phyloP scores from a whole-genome alignment of 192 early-diverging fungal species.

The Podila epicladia region DNA sequence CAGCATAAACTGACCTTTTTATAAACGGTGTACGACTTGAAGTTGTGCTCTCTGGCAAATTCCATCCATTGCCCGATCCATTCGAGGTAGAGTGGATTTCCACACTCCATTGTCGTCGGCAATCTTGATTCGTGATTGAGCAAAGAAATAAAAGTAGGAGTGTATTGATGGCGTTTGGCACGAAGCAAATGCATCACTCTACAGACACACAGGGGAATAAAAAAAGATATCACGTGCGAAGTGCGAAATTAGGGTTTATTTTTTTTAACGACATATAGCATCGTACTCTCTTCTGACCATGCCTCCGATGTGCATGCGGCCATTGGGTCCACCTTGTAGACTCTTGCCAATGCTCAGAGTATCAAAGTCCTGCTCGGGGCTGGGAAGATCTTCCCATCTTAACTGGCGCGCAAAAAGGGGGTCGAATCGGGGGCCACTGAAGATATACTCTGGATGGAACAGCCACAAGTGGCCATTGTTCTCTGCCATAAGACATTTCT shows the following conservation, averaged over 20 bases:
- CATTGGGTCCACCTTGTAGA: constrained; percentile 4
- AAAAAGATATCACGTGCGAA: not conserved
- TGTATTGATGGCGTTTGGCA: too few species aligned
- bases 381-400: constrained; percentile 32
- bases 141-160: too few species aligned
- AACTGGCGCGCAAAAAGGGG: constrained; percentile 4
- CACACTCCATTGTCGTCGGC: constrained; percentile 52
- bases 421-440: constrained; percentile 16
- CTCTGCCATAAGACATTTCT: constrained; percentile 82
- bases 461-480: constrained; percentile 98
- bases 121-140: too few species aligned
- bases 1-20: constrained; percentile 50
- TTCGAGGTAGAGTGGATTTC: constrained; percentile 71
- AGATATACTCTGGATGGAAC: constrained; percentile 81
- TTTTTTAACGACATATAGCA: constrained; percentile 19
- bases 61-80: constrained; percentile 81
- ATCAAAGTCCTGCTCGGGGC: constrained; percentile 33
- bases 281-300: constrained; percentile 46
- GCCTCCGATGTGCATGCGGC: constrained; percentile 16
- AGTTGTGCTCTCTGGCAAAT: constrained; percentile 54
- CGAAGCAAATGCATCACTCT: too few species aligned
- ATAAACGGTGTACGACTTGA: constrained; percentile 66
- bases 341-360: constrained; percentile 29
- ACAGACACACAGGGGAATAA: not conserved
- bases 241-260: too few species aligned